Base-by-base conservation (phyloP, 2,329 filamentous ascomycete genomes). In the Phialophora macrospora region DNA sequence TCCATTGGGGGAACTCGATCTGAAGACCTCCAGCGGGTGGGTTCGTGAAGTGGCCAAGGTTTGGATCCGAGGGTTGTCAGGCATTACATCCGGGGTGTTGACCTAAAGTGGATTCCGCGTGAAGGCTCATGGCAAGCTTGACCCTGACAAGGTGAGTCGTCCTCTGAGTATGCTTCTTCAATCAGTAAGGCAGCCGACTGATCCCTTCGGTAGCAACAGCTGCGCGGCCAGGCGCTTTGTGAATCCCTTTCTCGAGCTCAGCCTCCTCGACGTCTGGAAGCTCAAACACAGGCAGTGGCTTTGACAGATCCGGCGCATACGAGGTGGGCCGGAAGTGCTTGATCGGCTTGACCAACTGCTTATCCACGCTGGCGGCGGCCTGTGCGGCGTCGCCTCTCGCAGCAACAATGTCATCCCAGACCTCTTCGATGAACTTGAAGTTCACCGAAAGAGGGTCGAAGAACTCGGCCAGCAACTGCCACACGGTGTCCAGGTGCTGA, bases 371-470 rank as follows among this genome's bases (percentile, higher is more conserved):
- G 20, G 4, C 24, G 17, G 14, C 2, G 17, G 26, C 17, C 28
- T 14, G 34, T 3, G 26, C 8, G 20, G 24, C 14, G 9, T 20
- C 48, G 9, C 48, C 12, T 38, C 58, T 67, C 38, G 30, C 38
- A 11, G 20, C 41, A 14, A 60, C 38, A 11, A 68, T 28, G 12
- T 68, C 66, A 14, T 65, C 48, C 66, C 66, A 68, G 3, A 60
- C 48, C 24, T 68, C 66, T 48, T 65, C 34, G 22, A 68, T 20
- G 20, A 62, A 49, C 5, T 51, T 60, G 59, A 62, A 65, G 26
- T 59, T 59, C 12, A 68, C 22, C 20, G 52, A n/a, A 7, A 68
- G 44, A 12, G 68, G 66, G 41, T 70, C 68, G 28, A 63, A 59
- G 49, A 68, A 68, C 26, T 65, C 65, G 6, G 60, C 66, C 41